These are phyloP conservation scores for Pseudopyrenochaeta lycopersici DNA, from an alignment of 2,329 filamentous ascomycete genomes.

Conservation along the genomic window DNA sequence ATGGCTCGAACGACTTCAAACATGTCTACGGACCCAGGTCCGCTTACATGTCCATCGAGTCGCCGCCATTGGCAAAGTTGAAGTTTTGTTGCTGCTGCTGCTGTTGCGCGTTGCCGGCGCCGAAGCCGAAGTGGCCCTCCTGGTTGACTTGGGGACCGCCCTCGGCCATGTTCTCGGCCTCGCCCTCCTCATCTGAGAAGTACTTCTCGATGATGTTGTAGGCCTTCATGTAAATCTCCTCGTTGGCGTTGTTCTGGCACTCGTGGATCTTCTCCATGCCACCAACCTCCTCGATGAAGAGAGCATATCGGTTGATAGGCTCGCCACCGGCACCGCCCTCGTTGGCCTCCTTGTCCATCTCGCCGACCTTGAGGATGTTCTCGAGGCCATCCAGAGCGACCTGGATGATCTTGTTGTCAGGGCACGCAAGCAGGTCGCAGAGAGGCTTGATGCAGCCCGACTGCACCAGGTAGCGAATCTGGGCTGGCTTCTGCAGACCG, in stretches of 20 bases:
- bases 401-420: conserved; percentile 99
- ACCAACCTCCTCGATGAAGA: conserved; percentile 98
- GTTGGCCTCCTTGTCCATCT: conserved; percentile 94
- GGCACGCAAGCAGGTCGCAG: conserved; percentile 93
- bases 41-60: conserved; percentile 78
- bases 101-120: conserved; percentile 64
- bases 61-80: conserved; percentile 86
- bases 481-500: conserved; percentile 97
- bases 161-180: conserved; percentile 78
- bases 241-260: conserved; percentile 99
- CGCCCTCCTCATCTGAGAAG: conserved; percentile 97
- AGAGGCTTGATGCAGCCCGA: conserved; percentile 97
- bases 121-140: conserved; percentile 82
- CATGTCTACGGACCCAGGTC: conserved; percentile 2
- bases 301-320: conserved; percentile 90
- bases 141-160: conserved; percentile 76
- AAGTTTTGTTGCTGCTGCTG: conserved; percentile 84
- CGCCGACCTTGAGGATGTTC: conserved; percentile 99
- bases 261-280: conserved; percentile 99
- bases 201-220: conserved; percentile 99
- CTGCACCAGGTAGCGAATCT: conserved; percentile 92
- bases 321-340: conserved; percentile 67
- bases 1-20: conserved; percentile 14
- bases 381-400: conserved; percentile 96
- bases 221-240: conserved; percentile 99